Conservation (phyloP, 139 green algal species). For the Chlorella sp. region DNA sequence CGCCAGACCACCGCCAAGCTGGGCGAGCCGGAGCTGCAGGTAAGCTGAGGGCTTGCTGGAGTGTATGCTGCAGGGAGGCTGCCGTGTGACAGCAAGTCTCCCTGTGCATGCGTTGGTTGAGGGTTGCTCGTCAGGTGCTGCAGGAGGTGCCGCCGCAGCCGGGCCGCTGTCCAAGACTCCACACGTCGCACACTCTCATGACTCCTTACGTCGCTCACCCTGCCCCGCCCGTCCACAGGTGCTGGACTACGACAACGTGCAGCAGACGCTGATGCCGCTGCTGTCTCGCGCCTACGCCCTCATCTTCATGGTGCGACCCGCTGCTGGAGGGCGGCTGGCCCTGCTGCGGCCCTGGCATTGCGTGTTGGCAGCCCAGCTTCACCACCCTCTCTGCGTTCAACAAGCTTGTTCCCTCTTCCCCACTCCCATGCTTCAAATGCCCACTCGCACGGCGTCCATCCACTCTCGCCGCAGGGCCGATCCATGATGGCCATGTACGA, state of each 20-base stretch:
- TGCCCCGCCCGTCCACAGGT: slow-evolving; percentile 61
- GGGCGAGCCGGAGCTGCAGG: slow-evolving; percentile 77
- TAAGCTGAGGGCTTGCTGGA: slow-evolving; percentile 37
- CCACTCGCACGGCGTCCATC: not conserved
- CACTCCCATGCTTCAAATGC: too few relatives aligned
- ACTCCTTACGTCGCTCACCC: not conserved
- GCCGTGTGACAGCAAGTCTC: not conserved
- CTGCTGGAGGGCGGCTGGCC: too few relatives aligned
- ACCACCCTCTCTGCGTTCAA: too few relatives aligned
- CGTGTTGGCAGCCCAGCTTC: too few relatives aligned
- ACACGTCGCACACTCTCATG: not conserved
- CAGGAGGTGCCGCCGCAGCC: too few relatives aligned
- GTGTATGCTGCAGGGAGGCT: not conserved
- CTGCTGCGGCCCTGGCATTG: not conserved
- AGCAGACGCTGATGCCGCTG: slow-evolving; percentile 82
- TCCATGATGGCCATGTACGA: slow-evolving; percentile 73
- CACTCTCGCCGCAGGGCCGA: slow-evolving; percentile 42
- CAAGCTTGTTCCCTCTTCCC: too few relatives aligned
- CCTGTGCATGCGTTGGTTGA: too few relatives aligned
- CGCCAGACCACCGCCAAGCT: slow-evolving; percentile 76
- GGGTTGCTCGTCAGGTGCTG: too few relatives aligned
- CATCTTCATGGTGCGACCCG: slow-evolving; percentile 80
- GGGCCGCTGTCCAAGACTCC: not conserved
- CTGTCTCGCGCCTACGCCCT: slow-evolving; percentile 87
- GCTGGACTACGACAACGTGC: slow-evolving; percentile 95